Evolutionary conservation across 2,329 filamentous ascomycete genomes (phyloP).

Genomic region (Cyanodermella asteris): DNA sequence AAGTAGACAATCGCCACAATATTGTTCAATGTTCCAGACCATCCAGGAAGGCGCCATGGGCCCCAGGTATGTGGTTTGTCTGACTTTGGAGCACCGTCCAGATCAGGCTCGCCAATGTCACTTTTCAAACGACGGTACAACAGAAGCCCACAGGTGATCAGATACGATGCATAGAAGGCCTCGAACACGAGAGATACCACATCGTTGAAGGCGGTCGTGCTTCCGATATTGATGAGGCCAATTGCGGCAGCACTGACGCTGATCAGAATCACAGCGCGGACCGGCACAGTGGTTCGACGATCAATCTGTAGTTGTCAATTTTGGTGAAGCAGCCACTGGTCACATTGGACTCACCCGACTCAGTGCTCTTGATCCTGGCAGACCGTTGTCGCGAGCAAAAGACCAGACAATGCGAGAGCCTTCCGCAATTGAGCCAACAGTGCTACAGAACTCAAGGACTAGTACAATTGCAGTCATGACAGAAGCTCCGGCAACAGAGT

Average conservation of each 20-base stretch:
- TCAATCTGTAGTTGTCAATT: slow-evolving; percentile 4
- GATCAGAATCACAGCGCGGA: slow-evolving; percentile 17
- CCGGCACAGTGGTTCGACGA: slow-evolving; percentile 12
- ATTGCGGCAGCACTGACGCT: slow-evolving; percentile 16
- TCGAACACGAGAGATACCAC: slow-evolving; percentile 30
- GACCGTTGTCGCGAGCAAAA: slow-evolving; percentile 15
- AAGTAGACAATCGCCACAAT: slow-evolving; percentile 22
- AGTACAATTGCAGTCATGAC: neutral
- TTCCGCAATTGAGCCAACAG: neutral
- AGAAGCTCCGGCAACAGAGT: neutral
- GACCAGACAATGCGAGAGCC: neutral
- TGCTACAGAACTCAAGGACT: neutral
- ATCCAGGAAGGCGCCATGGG: slow-evolving; percentile 17
- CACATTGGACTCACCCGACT: slow-evolving; percentile 10
- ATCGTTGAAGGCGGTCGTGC: slow-evolving; percentile 29
- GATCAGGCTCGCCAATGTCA: slow-evolving; percentile 4
- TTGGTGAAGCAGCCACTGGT: slow-evolving; percentile 1
- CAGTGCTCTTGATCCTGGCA: slow-evolving; percentile 14
- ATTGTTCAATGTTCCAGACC: slow-evolving; percentile 21
- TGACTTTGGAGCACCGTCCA: neutral
- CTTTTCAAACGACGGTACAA: slow-evolving; percentile 18
- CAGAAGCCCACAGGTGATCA: slow-evolving; percentile 24
- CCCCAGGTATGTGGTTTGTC: slow-evolving; percentile 10
- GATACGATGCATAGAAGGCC: slow-evolving; percentile 30
- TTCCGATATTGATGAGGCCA: slow-evolving; percentile 30